These are phyloP conservation scores for Geoglossum cookeanum DNA, from an alignment of 2,329 filamentous ascomycete species.

Conservation along the genomic window DNA sequence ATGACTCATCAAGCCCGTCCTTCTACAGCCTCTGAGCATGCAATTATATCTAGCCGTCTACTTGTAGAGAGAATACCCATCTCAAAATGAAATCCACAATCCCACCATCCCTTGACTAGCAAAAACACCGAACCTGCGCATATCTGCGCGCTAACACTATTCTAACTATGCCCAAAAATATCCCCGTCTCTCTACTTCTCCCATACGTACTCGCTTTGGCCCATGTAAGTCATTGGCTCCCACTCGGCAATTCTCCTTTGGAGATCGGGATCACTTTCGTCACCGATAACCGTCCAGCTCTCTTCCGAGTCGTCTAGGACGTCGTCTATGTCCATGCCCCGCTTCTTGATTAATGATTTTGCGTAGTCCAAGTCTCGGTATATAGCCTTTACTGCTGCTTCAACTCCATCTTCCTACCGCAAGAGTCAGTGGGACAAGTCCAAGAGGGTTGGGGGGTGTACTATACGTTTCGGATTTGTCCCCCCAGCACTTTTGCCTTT, in stretches of 20 bases:
- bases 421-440: neutral
- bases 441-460: neutral
- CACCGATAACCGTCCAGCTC: constrained; percentile 79
- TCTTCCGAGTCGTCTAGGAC: constrained; percentile 47
- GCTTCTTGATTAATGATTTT: constrained; percentile 57
- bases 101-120: neutral
- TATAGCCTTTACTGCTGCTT: constrained; percentile 72
- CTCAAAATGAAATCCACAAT: neutral
- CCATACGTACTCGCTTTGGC: neutral
- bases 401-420: constrained; percentile 72
- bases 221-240: constrained; percentile 4
- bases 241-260: constrained; percentile 7
- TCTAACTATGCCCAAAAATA: neutral
- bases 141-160: neutral
- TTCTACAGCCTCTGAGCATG: neutral
- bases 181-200: neutral
- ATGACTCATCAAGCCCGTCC: neutral
- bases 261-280: constrained; percentile 28
- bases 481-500: constrained; percentile 64
- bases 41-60: neutral
- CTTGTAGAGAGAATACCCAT: neutral
- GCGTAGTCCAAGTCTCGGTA: constrained; percentile 94
- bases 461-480: constrained; percentile 69
- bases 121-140: neutral
- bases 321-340: constrained; percentile 17